phyloP scores from a whole-genome alignment of 176 grass and related monocot genomes.

The Aegilops umbellulata region DNA sequence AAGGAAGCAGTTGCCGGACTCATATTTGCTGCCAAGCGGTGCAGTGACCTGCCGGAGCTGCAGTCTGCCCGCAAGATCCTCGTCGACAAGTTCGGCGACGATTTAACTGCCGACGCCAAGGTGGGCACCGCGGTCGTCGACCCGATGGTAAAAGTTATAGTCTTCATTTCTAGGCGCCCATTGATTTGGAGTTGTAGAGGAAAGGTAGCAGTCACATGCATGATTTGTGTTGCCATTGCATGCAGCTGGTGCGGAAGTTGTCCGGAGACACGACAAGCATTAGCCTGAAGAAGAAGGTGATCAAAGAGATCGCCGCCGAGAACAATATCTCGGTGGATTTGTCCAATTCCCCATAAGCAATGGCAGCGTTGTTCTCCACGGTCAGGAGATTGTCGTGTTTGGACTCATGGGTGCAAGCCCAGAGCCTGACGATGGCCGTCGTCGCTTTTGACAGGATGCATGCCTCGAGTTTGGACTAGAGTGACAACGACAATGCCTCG shows the following conservation, averaged over 20 bases:
- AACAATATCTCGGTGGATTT: conserved; percentile 35
- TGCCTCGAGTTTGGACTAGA: not conserved
- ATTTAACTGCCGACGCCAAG: conserved; percentile 7
- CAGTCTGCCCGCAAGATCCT: conserved; percentile 29
- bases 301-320: conserved; percentile 25
- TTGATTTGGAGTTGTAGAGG: not conserved
- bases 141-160: conserved; percentile 10
- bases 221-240: conserved; percentile 5
- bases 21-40: conserved; percentile 43
- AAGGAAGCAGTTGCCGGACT: conserved; percentile 32
- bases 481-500: not conserved
- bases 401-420: not conserved
- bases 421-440: not conserved
- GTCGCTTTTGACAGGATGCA: not conserved
- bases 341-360: not conserved
- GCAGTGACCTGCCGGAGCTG: conserved; percentile 44
- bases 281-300: conserved; percentile 46
- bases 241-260: conserved; percentile 47
- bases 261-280: conserved; percentile 23
- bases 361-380: not conserved
- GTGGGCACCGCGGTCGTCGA: conserved; percentile 21
- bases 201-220: not conserved
- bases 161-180: not conserved
- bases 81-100: conserved; percentile 33
- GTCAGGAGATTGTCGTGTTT: not conserved